phyloP scores from a whole-genome alignment of 2,329 filamentous ascomycete genomes.

The Phyllosticta citribraziliensis region DNA sequence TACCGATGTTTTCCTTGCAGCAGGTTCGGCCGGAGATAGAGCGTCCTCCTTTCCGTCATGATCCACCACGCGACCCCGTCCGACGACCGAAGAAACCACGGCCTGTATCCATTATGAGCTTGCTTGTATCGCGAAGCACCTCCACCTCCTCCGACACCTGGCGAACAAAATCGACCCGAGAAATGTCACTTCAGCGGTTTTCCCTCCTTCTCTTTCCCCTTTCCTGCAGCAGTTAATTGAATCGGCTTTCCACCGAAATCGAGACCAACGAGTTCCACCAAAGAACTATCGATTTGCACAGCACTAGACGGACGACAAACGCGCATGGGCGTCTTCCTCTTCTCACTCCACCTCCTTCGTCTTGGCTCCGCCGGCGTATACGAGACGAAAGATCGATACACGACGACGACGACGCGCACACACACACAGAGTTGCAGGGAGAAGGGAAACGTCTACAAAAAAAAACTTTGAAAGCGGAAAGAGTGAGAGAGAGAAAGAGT shows the following conservation, averaged over 20 bases:
- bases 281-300: neutral
- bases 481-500: neutral
- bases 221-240: neutral
- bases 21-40: constrained; percentile 95
- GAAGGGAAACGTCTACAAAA: neutral
- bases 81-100: constrained; percentile 7
- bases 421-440: neutral
- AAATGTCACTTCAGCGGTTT: neutral
- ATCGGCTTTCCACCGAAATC: neutral
- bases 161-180: neutral
- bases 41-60: constrained; percentile 14
- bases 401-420: neutral
- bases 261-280: neutral
- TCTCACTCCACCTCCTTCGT: neutral
- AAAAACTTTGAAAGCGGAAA: neutral
- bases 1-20: constrained; percentile 46
- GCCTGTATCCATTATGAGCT: constrained; percentile 10
- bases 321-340: neutral
- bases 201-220: neutral
- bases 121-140: constrained; percentile 8
- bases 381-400: neutral
- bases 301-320: neutral
- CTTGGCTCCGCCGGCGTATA: neutral
- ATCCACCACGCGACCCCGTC: constrained; percentile 9
- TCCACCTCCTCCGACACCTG: neutral